A percentile compares a stretch with the other conserved stretches of the same genome.
These are phyloP conservation scores for Perilla frutescens DNA, from an alignment of 257 asterid genomes.

Conservation along the genomic window DNA sequence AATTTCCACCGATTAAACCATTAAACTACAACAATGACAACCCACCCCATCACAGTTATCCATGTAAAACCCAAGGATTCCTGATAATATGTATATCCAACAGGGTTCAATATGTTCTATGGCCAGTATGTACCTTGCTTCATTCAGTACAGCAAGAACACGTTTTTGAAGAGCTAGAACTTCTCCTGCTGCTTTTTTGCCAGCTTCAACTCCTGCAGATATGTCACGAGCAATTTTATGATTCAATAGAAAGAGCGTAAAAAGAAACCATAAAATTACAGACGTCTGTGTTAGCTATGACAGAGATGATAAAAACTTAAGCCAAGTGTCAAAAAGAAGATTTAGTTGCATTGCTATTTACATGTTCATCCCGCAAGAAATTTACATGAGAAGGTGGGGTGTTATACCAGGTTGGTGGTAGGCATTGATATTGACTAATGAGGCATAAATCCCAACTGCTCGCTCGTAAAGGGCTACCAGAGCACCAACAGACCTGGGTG, in stretches of 20 bases:
- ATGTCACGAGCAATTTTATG: conserved; percentile 24
- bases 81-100: conserved; percentile 7
- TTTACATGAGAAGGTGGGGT: conserved; percentile 24
- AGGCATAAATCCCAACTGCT: conserved; percentile 97
- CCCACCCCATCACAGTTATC: too few species aligned
- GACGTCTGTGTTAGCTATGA: not conserved
- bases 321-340: conserved; percentile 2
- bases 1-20: not conserved
- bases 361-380: conserved; percentile 21
- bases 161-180: conserved; percentile 98
- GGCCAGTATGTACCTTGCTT: conserved; percentile 75
- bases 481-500: conserved; percentile 98
- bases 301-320: not conserved
- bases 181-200: conserved; percentile 98
- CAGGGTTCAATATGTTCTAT: not conserved
- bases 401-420: conserved; percentile 97
- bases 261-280: conserved; percentile 27
- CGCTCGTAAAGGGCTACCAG: conserved; percentile 93
- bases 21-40: not conserved
- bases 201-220: conserved; percentile 94
- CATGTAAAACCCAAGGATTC: not conserved
- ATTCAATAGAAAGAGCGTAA: conserved; percentile 4
- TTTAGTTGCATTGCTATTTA: not conserved
- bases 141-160: conserved; percentile 86
- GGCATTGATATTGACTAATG: conserved; percentile 92